Base-by-base conservation (phyloP, 176 grass and related monocot species). In the Cenchrus fungigraminus region DNA sequence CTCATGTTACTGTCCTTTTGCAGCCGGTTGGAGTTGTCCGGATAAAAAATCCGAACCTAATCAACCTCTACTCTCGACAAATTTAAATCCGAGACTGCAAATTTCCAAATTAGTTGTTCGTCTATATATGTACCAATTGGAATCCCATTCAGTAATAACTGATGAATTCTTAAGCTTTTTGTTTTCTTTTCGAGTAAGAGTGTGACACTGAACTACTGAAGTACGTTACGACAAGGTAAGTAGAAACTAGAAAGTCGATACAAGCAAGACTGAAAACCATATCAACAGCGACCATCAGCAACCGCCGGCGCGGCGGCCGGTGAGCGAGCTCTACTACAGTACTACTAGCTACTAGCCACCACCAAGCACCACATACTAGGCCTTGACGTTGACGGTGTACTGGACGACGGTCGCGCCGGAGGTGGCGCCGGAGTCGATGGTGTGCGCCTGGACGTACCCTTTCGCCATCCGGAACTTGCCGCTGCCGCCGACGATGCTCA, bases 401-500 rank as follows among this genome's bases (percentile, higher is more conserved):
- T 97, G 74, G 15, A 97, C 92, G 19, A 91, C 58, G 13, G 92
- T 83, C 70, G 85, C 84, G 1, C 88, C 90, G 7, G 73, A 12
- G 4, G 62, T 84, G 1, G 1, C 0, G 9, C 72, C 20, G 0
- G 83, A n/a, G 12, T 69, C 82, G 1, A 88, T 5, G 71, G 90
- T 94, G 43, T 73, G 70, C 0, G 95, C 95, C 68, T 92, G 84
- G 0, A 82, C 95, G 10, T 91, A 97, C 0, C 95, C 95, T 0
- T 44, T 14, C 12, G 92, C 81, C 74, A 94, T 82, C 0, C 95
- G 32, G 37, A 97, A 94, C 79, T 94, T 84, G 14, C 95, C 92
- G 1, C 29, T 86, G 6, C 95, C 95, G 0, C 95, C 95, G 0
- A 97, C 86, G 13, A 97, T 83, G 81, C 88, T 46, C 95, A 97